Evolutionary conservation across 345 rosid species (phyloP), one percentile per base, ranked within the genome.

Genomic region (Acer negundo): DNA sequence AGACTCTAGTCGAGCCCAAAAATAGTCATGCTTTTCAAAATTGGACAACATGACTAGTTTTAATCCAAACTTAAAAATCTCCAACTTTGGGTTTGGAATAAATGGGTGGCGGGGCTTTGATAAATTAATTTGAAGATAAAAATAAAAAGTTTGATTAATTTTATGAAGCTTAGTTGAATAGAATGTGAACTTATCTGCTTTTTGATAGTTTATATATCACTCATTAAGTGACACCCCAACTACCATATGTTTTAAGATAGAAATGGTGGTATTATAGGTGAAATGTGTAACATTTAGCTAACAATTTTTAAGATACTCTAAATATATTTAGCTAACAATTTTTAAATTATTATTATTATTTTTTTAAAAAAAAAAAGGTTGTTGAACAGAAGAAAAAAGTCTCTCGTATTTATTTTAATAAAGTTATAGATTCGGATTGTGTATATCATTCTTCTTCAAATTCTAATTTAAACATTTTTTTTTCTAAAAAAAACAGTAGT

Each of bases 61-160:
- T 7, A n/a, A 20, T 22, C 13, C 12, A 22, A 42, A 40, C 42
- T 67, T 38, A 13, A n/a, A 42, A 67, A 23, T 42, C 55, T 23
- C 12, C 7, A 6, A 6, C 31, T n/a, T n/a, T 11, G 22, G 61
- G 24, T 49, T 23, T 13, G 12, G 40, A 47, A 47, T 47, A 69
- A 69, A 69, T 47, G 59, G 38, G 19, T 2, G n/a, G 72, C 46
- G 72, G 56, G 72, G 55, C 70, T 67, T 17, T 9, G 51, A 11
- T 46, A 22, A 12, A 16, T 12, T 49, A 12, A 16, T 22, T 49
- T 1, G 59, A 69, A 69, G n/a, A 70, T 26, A 12, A 70, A 24
- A 24, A 23, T 0, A 2, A 42, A 8, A 42, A 8, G 46, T 49
- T 67, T 4, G 71, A 3, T 42, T 46, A 69, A 3, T 6, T 13